These are phyloP conservation scores for Fragosphaeria purpurea DNA, from an alignment of 2,329 filamentous ascomycete species.

Conservation along the genomic window DNA sequence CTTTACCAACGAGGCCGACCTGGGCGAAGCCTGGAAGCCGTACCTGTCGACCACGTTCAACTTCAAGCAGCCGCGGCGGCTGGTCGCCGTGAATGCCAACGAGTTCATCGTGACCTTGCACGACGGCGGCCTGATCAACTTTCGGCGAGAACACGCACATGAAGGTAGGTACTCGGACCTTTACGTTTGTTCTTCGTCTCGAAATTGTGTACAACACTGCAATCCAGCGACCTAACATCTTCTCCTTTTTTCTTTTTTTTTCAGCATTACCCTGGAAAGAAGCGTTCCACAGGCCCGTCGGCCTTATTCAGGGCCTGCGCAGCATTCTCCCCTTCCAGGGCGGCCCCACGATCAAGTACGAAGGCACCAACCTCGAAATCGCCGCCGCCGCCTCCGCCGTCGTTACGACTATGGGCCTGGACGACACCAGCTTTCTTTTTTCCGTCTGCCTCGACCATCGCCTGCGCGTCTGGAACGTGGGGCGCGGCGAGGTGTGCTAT, in stretches of 20 bases:
- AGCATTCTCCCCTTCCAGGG: conserved; percentile 58
- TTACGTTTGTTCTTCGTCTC: not conserved
- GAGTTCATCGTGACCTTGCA: conserved; percentile 73
- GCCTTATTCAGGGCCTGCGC: conserved; percentile 58
- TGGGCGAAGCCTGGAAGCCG: conserved; percentile 68
- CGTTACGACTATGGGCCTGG: conserved; percentile 39
- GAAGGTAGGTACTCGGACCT: conserved; percentile 29
- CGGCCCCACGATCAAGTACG: conserved; percentile 52
- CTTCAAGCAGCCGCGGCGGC: conserved; percentile 70
- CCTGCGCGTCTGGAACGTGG: conserved; percentile 79
- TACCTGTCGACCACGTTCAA: conserved; percentile 63
- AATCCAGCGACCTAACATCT: no score
- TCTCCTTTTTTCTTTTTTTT: not conserved
- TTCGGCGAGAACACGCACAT: conserved; percentile 49
- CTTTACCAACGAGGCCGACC: conserved; percentile 55
- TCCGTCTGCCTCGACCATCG: conserved; percentile 84
- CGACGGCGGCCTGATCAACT: conserved; percentile 63
- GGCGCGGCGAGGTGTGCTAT: conserved; percentile 66
- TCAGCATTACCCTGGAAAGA: conserved; percentile 50
- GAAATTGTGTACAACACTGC: no score
- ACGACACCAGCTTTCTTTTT: conserved; percentile 49
- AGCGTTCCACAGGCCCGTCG: conserved; percentile 61
- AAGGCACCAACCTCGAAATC: conserved; percentile 54
- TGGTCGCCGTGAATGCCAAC: conserved; percentile 63
- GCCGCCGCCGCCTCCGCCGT: conserved; percentile 56